Conservation (phyloP, 2,329 filamentous ascomycete species). For the Aspergillus sp. region DNA sequence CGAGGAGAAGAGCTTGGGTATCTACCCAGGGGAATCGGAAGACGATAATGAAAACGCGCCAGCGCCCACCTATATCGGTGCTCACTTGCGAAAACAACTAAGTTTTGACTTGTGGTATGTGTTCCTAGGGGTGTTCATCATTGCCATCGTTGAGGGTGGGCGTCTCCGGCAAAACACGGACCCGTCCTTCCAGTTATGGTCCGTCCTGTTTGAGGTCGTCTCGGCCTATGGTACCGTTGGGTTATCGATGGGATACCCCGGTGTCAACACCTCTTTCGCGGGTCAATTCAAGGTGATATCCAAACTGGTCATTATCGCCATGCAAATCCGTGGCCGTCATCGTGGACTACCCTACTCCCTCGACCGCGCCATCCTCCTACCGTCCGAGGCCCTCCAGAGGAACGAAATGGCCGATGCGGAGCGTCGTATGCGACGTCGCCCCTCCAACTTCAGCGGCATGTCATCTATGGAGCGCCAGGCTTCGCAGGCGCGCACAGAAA, state of each 20-base stretch:
- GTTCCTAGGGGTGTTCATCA: slow-evolving; percentile 85
- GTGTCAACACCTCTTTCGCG: slow-evolving; percentile 69
- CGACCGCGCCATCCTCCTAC: slow-evolving; percentile 62
- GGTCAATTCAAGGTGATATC: slow-evolving; percentile 67
- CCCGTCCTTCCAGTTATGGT: slow-evolving; percentile 57
- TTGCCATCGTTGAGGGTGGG: slow-evolving; percentile 75
- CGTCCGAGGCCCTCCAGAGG: slow-evolving; percentile 55
- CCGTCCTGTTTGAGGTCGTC: slow-evolving; percentile 72
- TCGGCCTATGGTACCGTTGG: slow-evolving; percentile 94
- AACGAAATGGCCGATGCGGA: slow-evolving; percentile 50
- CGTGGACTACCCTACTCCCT: slow-evolving; percentile 59
- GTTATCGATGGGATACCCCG: slow-evolving; percentile 72
- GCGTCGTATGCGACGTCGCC: slow-evolving; percentile 33
- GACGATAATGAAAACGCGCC: slow-evolving; percentile 45
- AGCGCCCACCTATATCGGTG: slow-evolving; percentile 74
- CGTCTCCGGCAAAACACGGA: slow-evolving; percentile 57
- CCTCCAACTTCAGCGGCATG: slow-evolving; percentile 27
- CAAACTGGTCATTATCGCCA: slow-evolving; percentile 58
- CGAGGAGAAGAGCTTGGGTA: slow-evolving; percentile 63
- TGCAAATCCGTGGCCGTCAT: slow-evolving; percentile 58
- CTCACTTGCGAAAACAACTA: slow-evolving; percentile 84
- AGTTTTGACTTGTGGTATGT: slow-evolving; percentile 98
- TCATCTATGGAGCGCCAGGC: slow-evolving; percentile 16
- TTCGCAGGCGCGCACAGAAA: slow-evolving; percentile 17
- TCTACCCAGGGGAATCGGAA: slow-evolving; percentile 56